phyloP scores from a whole-genome alignment of 2,329 filamentous ascomycete species.

The Xylariomycetidae sp. region DNA sequence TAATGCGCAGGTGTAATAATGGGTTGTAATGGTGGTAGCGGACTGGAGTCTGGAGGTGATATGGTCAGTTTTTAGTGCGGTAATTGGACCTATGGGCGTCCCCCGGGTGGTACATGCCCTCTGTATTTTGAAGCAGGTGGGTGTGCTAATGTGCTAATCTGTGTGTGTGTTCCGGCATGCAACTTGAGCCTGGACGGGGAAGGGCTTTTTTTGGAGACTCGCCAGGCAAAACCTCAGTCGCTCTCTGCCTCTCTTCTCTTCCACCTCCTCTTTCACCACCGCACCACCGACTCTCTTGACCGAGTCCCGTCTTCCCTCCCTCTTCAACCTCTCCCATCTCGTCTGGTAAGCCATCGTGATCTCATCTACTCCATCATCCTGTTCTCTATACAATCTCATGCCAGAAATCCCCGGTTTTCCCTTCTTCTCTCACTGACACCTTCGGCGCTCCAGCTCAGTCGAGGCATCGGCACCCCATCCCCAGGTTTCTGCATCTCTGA shows the following conservation, averaged over 20 bases:
- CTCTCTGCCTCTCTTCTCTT: conserved; percentile 28
- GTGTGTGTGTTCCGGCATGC: conserved; percentile 16
- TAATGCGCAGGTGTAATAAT: no score
- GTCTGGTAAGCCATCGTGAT: conserved; percentile 20
- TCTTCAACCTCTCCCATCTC: conserved; percentile 20
- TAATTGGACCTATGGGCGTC: no score
- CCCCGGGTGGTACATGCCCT: no score
- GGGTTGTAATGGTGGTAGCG: no score
- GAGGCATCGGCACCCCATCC: conserved; percentile 19
- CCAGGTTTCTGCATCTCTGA: conserved; percentile 28
- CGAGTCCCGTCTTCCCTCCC: conserved; percentile 14
- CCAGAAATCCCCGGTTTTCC: no score
- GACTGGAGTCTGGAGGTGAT: no score
- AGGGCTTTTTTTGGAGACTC: conserved; percentile 24
- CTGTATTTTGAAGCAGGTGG: no score
- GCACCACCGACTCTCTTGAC: conserved; percentile 6
- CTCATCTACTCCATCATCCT: conserved; percentile 14
- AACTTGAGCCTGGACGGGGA: conserved; percentile 19
- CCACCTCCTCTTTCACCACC: conserved; percentile 28
- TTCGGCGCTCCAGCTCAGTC: conserved; percentile 20
- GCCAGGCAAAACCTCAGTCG: conserved; percentile 29
- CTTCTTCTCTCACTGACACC: conserved; percentile 12
- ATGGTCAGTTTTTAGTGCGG: no score
- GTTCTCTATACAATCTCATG: conserved; percentile 4
- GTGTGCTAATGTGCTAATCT: no score